Base-by-base conservation (phyloP, 1,284 basidiomycete genomes). In the Cystodermella granulosa region DNA sequence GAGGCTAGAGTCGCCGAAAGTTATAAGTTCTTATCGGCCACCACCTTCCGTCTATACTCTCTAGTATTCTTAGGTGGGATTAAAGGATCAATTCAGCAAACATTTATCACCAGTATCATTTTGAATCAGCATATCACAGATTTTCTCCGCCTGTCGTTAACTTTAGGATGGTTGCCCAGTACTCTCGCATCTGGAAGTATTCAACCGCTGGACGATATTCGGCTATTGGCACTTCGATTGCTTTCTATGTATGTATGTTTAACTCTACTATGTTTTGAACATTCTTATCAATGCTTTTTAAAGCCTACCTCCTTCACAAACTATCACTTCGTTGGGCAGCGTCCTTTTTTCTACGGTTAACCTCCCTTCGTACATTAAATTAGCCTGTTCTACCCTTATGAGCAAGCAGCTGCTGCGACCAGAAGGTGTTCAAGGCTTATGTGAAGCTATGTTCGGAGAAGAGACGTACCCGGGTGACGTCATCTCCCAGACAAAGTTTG, bases 111-210 rank as follows among this genome's bases (percentile, higher is more conserved):
- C 2, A 75, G 76, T 2, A 72, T 73, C 1, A 58, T 89, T 11
- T 58, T 87, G n/a, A 72, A 75, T 47, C 71, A 71, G 35, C 78
- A 87, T 55, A 54, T 78, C 4, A 60, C 71, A 5, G 79, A 84
- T 49, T 56, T 88, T 7, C 64, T 88, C 15, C 70, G 68, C 34
- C 75, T 80, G 4, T 72, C 76, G 21, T 71, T 88, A 3, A 61
- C 76, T 14, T 63, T 89, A 4, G 86, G 82, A 3, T 89, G 86
- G 85, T 66, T 85, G 4, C 83, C 84, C 4, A 79, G 76, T 48
- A 65, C 72, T 0, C 54, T 75, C 5, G 61, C 71, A 5, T 69
- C 70, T 1, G 68, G 60, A 16, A 46, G 50, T 13, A 50, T 59
- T 35, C 56, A 57, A 13, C 53, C 62, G 24, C 43, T 67, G 4